Base-by-base conservation (phyloP, 2,329 filamentous ascomycete genomes). In the Penicillium sp. region DNA sequence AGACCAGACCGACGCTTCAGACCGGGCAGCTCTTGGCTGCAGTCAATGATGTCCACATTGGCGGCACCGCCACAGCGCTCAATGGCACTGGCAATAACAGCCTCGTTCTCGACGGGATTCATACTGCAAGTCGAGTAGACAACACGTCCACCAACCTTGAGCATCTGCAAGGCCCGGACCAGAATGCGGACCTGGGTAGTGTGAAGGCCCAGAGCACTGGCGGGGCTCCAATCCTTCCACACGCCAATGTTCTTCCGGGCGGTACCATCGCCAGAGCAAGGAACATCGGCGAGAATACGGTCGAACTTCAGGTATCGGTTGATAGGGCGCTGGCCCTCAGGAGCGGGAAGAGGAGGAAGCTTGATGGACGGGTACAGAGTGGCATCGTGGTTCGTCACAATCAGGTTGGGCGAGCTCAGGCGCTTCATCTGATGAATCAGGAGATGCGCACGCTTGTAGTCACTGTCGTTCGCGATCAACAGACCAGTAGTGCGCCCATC, bases 61-160 rank as follows among this genome's bases (percentile, higher is more conserved):
- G 84, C 82, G 4, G 86, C 78, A 3, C 95, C 95, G 62, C 95
- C 95, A 70, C 93, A 98, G 57, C 93, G 86, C 68, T 92, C 89
- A 67, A 99, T 93, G 11, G 95, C 95, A 27, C 89, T 89, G 1
- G 91, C 87, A 60, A 99, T 82, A 16, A 98, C 92, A 6, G 95
- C 89, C 78, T 99, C 95, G 71, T 99, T 96, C 81, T 99, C 95
- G 31, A 98, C 87, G 0, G 95, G 95, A 78, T 99, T 99, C 90
- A 99, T 92, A 76, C 92, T 97, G 83, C 95, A 99, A 19, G 95
- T 99, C 3, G 94, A 98, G 80, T 98, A 99, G 54, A 99, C 94
- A 31, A 98, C 91, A 63, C 93, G 87, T 53, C 95, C 95, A 41
- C 95, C 94, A 56, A 92, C 89, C 81, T 97, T 98, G 66, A 99